phyloP scores from a whole-genome alignment of 1,284 basidiomycete species.

The Kalmanozyma brasiliensis region DNA sequence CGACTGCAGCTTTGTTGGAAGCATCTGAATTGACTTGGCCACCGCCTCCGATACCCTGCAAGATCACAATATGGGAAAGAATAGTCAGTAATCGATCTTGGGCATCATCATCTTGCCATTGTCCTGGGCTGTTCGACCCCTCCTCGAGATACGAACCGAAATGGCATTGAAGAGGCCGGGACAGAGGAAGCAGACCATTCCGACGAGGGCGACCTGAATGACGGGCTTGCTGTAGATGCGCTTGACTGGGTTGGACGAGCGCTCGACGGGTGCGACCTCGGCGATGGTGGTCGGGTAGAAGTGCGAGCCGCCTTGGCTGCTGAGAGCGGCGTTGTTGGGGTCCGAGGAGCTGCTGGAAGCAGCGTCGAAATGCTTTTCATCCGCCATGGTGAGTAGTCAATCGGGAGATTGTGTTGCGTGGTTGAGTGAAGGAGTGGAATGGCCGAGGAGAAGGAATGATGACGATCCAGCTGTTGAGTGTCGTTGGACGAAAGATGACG shows the following conservation, averaged over 20 bases:
- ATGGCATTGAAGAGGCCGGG: slow-evolving; percentile 73
- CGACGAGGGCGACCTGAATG: slow-evolving; percentile 34
- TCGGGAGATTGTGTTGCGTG: too few species aligned
- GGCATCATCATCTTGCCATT: too few species aligned
- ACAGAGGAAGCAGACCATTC: slow-evolving; percentile 69
- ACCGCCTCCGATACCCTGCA: slow-evolving; percentile 71
- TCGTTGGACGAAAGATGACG: neutral
- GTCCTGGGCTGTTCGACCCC: too few species aligned
- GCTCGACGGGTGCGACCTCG: slow-evolving; percentile 11
- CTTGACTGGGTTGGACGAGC: slow-evolving; percentile 25
- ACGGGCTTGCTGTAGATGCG: slow-evolving; percentile 31
- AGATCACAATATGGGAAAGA: too few species aligned
- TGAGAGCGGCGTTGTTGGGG: slow-evolving; percentile 9
- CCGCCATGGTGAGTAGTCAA: slow-evolving; percentile 13
- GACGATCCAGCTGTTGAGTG: too few species aligned
- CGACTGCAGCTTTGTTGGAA: slow-evolving; percentile 46
- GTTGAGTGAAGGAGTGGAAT: neutral
- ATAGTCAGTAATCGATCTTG: too few species aligned
- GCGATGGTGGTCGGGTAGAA: slow-evolving; percentile 25
- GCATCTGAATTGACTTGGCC: slow-evolving; percentile 54
- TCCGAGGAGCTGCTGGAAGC: slow-evolving; percentile 33
- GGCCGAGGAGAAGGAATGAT: too few species aligned
- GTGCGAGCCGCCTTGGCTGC: slow-evolving; percentile 9
- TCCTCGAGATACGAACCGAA: too few species aligned
- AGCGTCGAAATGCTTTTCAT: slow-evolving; percentile 35